Conservation (phyloP, 1,284 basidiomycete species). For the Pseudozyma pruni region DNA sequence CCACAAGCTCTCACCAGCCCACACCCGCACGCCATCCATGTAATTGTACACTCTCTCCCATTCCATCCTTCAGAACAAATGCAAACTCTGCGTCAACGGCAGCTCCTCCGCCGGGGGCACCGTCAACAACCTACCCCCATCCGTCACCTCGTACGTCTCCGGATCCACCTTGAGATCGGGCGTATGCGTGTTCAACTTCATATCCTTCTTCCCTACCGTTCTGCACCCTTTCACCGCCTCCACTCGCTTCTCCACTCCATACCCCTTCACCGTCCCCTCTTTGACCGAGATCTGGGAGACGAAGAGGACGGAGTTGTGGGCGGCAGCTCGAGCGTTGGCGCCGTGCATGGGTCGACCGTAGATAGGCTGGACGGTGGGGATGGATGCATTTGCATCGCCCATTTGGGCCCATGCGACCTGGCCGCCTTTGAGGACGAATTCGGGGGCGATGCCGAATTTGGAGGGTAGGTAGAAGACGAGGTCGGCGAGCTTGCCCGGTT, state of each 20-base stretch:
- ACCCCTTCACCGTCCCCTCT: slow-evolving; percentile 74
- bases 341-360: slow-evolving; percentile 92
- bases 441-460: slow-evolving; percentile 89
- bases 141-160: slow-evolving; percentile 75
- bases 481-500: slow-evolving; percentile 86
- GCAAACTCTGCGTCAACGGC: slow-evolving; percentile 54
- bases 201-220: slow-evolving; percentile 81
- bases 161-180: slow-evolving; percentile 90
- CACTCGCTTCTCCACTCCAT: slow-evolving; percentile 79
- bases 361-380: slow-evolving; percentile 90
- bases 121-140: slow-evolving; percentile 51
- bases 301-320: slow-evolving; percentile 83
- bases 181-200: slow-evolving; percentile 88
- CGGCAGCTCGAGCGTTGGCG: slow-evolving; percentile 77
- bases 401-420: slow-evolving; percentile 90
- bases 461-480: slow-evolving; percentile 93
- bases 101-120: slow-evolving; percentile 56
- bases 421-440: slow-evolving; percentile 93
- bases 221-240: slow-evolving; percentile 84
- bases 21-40: not conserved
- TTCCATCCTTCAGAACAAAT: slow-evolving; percentile 17
- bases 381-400: slow-evolving; percentile 87
- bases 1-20: not conserved
- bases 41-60: not conserved
- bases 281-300: slow-evolving; percentile 69